Conservation (phyloP, 2,329 filamentous ascomycete genomes). For the Penicillium carneum region DNA sequence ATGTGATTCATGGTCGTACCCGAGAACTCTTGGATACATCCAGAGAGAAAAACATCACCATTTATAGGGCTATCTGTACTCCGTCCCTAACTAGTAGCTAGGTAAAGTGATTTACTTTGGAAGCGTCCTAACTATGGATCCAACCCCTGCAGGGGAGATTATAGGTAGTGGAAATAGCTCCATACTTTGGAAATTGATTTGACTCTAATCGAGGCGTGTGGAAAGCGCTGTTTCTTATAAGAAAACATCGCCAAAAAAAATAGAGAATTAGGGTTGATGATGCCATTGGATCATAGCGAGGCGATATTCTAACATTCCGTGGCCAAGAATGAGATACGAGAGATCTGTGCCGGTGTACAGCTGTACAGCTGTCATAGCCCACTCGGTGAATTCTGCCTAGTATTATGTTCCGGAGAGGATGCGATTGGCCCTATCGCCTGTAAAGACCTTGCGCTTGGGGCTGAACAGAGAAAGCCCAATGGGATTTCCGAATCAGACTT, state of each 20-base stretch:
- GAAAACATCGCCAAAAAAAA: not conserved
- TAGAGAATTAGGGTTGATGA: not conserved
- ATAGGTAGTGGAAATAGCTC: not conserved
- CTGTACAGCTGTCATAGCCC: constrained; percentile 12
- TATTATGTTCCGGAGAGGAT: constrained; percentile 27
- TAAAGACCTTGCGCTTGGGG: constrained; percentile 26
- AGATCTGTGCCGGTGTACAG: not conserved
- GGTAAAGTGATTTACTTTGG: constrained; percentile 1
- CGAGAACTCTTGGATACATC: not conserved
- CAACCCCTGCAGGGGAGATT: not conserved
- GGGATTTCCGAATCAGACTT: constrained; percentile 4
- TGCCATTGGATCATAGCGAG: not conserved
- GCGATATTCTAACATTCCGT: constrained; percentile 13
- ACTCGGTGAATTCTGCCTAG: constrained; percentile 16
- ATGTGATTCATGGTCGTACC: constrained; percentile 14
- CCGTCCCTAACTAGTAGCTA: too few species aligned
- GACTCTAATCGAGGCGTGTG: not conserved
- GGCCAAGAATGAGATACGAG: constrained; percentile 20
- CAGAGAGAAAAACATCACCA: not conserved
- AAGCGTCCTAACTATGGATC: constrained; percentile 6
- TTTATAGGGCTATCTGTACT: not conserved
- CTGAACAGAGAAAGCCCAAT: constrained; percentile 14
- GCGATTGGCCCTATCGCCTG: constrained; percentile 26
- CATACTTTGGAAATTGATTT: not conserved
- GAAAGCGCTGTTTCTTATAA: not conserved